Base-by-base conservation (phyloP, 2,329 filamentous ascomycete genomes). In the Thielaviopsis ethacetica region DNA sequence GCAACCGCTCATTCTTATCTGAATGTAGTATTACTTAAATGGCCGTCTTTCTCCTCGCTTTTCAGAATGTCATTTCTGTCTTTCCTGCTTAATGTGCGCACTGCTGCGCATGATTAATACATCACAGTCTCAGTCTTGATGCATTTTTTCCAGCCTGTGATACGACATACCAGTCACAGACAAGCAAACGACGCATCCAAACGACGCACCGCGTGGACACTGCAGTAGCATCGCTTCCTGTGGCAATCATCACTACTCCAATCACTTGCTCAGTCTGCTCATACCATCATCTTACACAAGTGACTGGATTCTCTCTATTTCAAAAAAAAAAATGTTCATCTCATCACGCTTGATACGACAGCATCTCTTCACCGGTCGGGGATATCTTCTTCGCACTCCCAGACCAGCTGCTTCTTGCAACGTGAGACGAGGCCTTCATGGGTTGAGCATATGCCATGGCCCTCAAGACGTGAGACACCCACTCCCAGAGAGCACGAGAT, bases 371-470 rank as follows among this genome's bases (percentile, higher is more conserved):
- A 49, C 44, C 44, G 44, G 44, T 21, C 44, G 44, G 44, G n/a
- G 44, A 12, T 26, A 38, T 24, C 9, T 24, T 22, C 13, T 54
- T 24, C 12, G 17, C 3, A 24, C 53, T 24, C 34, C 6, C 6
- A 12, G 34, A 24, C 19, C 22, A 2, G 5, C 22, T 9, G 19
- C 3, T 5, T 30, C 22, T 24, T 51, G 21, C 12, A 19, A 26
- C 38, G 24, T 19, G 12, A 22, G 27, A 27, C 55, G 55, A 7
- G 17, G 21, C 9, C 13, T 59, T n/a, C 58, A 59, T 44, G 55
- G 50, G 13, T 41, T 60, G 15, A 60, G 59, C 19, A 49, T 60
- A 47, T 41, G 49, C n/a, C 54, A 57, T 24, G 59, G 59, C n/a
- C 50, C 38, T 12, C 47, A 38, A 53, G 9, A 60, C 21, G 59